phyloP scores from a whole-genome alignment of 78 protist species.

The Dictyostelium firmibasis region DNA sequence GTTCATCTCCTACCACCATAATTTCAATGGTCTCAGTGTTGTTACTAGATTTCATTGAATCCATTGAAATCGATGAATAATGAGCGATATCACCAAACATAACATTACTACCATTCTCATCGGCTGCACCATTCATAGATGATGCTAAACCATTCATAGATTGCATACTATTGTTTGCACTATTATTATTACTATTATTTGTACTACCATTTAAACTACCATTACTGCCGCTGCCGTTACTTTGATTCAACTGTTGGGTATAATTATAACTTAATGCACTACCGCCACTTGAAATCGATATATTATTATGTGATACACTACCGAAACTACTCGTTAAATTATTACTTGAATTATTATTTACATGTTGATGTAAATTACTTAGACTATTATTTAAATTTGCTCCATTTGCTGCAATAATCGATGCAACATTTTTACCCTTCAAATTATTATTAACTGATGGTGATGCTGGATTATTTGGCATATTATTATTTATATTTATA shows the following conservation, averaged over 20 bases:
- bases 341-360: neutral
- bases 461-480: neutral
- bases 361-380: neutral
- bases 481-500: neutral
- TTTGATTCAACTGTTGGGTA: neutral
- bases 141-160: neutral
- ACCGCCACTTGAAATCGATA: neutral
- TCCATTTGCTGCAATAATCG: constrained; percentile 5
- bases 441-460: neutral
- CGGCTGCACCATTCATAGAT: neutral
- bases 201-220: neutral
- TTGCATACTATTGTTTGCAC: neutral
- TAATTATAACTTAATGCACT: neutral
- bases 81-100: neutral
- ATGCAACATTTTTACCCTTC: neutral
- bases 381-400: neutral
- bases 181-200: neutral
- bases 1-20: constrained; percentile 59
- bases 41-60: neutral
- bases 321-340: neutral
- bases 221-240: neutral
- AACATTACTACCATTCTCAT: neutral
- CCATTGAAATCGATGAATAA: neutral
- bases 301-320: neutral
- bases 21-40: constrained; percentile 45